Conservation (phyloP, 1,284 basidiomycete genomes). For the Ustilago bromivora region DNA sequence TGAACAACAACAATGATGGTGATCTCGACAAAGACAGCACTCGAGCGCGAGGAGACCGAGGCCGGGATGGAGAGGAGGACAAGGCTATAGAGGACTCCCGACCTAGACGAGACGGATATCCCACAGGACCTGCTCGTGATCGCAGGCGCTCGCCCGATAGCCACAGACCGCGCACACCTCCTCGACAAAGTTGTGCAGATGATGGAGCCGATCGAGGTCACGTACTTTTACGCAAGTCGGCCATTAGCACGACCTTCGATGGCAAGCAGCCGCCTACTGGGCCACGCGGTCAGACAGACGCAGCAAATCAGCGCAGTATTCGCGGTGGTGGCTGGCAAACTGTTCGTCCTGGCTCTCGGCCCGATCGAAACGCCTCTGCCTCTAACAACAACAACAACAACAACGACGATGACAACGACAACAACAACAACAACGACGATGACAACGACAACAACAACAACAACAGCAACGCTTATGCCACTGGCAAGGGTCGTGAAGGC, state of each 20-base stretch:
- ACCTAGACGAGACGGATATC: not conserved
- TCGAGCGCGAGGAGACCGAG: not conserved
- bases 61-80: slow-evolving; percentile 9
- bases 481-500: slow-evolving; percentile 18
- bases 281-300: slow-evolving; percentile 25
- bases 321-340: slow-evolving; percentile 47
- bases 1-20: slow-evolving; percentile 15
- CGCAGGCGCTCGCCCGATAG: slow-evolving; percentile 19
- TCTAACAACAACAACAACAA: not conserved
- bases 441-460: not conserved
- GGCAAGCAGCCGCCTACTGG: slow-evolving; percentile 32
- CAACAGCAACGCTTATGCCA: not conserved
- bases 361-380: slow-evolving; percentile 5
- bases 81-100: not conserved
- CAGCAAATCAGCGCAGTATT: slow-evolving; percentile 29
- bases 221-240: slow-evolving; percentile 34
- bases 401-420: too few species aligned
- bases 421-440: too few species aligned
- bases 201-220: slow-evolving; percentile 29
- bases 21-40: not conserved
- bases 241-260: slow-evolving; percentile 14
- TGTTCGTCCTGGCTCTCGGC: slow-evolving; percentile 29
- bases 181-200: slow-evolving; percentile 10
- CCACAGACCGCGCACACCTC: slow-evolving; percentile 22
- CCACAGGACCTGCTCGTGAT: not conserved